Conservation (phyloP, 768 basidiomycete genomes). For the Leccinellum luteum region DNA sequence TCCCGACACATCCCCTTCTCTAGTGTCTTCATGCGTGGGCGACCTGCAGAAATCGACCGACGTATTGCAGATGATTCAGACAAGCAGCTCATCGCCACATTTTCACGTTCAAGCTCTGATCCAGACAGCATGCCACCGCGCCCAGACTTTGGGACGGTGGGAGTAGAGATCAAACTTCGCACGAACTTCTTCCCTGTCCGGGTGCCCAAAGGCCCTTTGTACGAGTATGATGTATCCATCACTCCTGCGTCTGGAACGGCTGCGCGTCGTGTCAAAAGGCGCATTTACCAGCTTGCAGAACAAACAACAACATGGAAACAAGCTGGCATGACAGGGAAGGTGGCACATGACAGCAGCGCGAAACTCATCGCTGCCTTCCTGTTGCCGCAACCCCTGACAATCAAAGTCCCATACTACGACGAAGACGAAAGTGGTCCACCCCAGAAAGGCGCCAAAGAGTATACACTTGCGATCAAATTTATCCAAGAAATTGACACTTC, state of each 20-base stretch:
- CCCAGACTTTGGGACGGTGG: constrained; percentile 45
- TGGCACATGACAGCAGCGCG: constrained; percentile 48
- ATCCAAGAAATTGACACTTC: constrained; percentile 43
- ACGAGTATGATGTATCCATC: constrained; percentile 48
- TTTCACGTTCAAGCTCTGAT: constrained; percentile 26
- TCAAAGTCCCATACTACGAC: constrained; percentile 42
- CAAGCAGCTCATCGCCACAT: constrained; percentile 39
- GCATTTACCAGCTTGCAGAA: constrained; percentile 51
- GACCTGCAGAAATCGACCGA: constrained; percentile 47
- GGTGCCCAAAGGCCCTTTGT: constrained; percentile 45
- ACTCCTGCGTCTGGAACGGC: constrained; percentile 33
- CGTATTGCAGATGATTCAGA: constrained; percentile 48
- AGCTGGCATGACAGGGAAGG: constrained; percentile 38
- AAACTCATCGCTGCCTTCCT: constrained; percentile 43
- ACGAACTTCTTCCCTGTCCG: constrained; percentile 52
- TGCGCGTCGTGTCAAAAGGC: constrained; percentile 39
- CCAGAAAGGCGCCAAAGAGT: constrained; percentile 36
- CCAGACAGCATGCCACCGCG: constrained; percentile 41
- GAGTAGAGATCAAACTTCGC: constrained; percentile 45
- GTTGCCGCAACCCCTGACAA: constrained; percentile 41
- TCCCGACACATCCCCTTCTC: neutral
- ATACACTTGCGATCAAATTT: constrained; percentile 43
- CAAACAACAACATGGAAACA: constrained; percentile 38
- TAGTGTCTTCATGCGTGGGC: constrained; percentile 41
- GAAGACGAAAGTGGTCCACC: constrained; percentile 41